phyloP scores from a whole-genome alignment of 768 basidiomycete genomes.

The Galerina marginata region DNA sequence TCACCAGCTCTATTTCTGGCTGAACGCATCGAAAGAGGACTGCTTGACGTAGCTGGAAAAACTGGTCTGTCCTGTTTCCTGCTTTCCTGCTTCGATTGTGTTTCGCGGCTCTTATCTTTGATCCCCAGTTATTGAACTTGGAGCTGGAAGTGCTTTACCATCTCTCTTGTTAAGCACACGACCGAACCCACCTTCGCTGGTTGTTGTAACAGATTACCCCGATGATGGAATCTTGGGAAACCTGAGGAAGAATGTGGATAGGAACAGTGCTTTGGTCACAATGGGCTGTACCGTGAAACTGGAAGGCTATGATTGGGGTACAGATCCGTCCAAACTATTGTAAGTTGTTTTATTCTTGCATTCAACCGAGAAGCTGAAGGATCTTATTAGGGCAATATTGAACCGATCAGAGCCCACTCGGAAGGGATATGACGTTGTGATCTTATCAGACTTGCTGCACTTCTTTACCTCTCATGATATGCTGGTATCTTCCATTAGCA shows the following conservation, averaged over 20 bases:
- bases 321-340: conserved; percentile 50
- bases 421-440: conserved; percentile 58
- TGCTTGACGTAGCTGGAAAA: conserved; percentile 46
- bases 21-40: conserved; percentile 63
- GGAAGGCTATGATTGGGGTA: conserved; percentile 71
- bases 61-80: conserved; percentile 41
- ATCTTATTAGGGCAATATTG: background rate
- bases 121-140: conserved; percentile 69
- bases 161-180: conserved; percentile 61
- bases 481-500: conserved; percentile 54
- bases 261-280: conserved; percentile 46
- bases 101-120: background rate
- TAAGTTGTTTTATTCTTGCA: conserved; percentile 33
- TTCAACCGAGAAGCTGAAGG: background rate
- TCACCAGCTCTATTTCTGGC: conserved; percentile 71
- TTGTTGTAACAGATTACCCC: conserved; percentile 74
- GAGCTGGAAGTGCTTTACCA: conserved; percentile 71
- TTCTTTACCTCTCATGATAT: conserved; percentile 65
- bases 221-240: conserved; percentile 65
- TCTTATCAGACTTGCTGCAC: conserved; percentile 77
- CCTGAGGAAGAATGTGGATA: conserved; percentile 56
- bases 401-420: background rate
- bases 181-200: conserved; percentile 49
- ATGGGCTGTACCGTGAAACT: conserved; percentile 48
- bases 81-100: background rate